Conservation (phyloP, 345 rosid genomes). For the Brassica napus region DNA sequence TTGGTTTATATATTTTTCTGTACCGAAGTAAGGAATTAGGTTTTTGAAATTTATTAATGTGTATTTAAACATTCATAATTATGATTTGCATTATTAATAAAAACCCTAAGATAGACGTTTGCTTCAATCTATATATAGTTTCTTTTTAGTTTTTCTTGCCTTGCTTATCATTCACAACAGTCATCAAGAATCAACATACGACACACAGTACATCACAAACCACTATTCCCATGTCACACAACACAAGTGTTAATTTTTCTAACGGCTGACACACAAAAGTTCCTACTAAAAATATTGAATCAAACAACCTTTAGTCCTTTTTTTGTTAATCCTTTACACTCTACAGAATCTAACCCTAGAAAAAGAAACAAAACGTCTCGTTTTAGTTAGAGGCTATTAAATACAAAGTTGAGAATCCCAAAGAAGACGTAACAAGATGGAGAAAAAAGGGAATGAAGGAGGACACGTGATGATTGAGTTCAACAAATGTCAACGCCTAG, state of each 20-base stretch:
- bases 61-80: neutral
- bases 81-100: neutral
- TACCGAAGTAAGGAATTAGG: neutral
- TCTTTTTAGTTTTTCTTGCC: neutral
- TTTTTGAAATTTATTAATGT: neutral
- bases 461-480: constrained; percentile 22
- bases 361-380: neutral
- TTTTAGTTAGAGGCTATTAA: neutral
- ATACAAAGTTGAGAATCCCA: neutral
- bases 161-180: neutral
- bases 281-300: neutral
- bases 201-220: neutral
- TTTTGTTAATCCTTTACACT: neutral
- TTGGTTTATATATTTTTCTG: neutral
- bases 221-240: neutral
- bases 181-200: neutral
- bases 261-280: neutral
- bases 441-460: constrained; percentile 19
- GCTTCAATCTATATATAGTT: neutral
- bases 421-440: neutral
- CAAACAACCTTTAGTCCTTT: neutral
- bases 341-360: neutral
- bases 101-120: neutral
- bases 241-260: neutral
- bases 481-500: constrained; percentile 44